A percentile compares a stretch with the other conserved stretches of the same genome.
These are phyloP conservation scores for Vitellaria paradoxa DNA, from an alignment of 179 eudicot species.

Conservation along the genomic window DNA sequence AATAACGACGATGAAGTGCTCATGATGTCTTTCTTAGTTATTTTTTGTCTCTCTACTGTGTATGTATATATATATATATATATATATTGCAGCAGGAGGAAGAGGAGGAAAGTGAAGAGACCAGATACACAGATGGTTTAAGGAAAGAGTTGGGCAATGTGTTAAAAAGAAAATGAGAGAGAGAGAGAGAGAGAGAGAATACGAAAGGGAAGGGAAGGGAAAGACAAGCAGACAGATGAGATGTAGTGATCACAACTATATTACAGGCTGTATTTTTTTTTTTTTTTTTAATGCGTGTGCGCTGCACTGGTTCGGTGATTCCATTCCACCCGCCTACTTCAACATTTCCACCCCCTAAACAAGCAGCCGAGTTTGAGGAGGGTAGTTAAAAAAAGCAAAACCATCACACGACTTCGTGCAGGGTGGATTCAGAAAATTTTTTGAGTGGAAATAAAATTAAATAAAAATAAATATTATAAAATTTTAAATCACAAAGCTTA, in stretches of 20 bases:
- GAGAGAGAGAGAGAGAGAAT: not conserved
- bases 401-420: too few relatives aligned
- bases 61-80: too few relatives aligned
- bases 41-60: not conserved
- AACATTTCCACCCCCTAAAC: too few relatives aligned
- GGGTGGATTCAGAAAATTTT: too few relatives aligned
- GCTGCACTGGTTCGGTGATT: too few relatives aligned
- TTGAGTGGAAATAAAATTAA: too few relatives aligned
- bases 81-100: not conserved
- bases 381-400: too few relatives aligned
- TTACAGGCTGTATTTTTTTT: constrained; percentile 16
- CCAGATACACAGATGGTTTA: not conserved
- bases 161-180: not conserved
- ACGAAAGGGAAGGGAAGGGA: not conserved
- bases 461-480: too few relatives aligned
- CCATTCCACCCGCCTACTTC: too few relatives aligned
- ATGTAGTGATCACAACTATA: constrained; percentile 20
- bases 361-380: too few relatives aligned
- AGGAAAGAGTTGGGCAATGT: not conserved
- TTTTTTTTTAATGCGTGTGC: not conserved
- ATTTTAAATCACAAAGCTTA: too few relatives aligned
- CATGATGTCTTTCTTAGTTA: constrained; percentile 17
- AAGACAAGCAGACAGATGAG: constrained; percentile 7
- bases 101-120: not conserved
- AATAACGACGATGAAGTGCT: constrained; percentile 30